Evolutionary conservation across 306 rosid species (phyloP).

Genomic region (Medicago ruthenica): DNA sequence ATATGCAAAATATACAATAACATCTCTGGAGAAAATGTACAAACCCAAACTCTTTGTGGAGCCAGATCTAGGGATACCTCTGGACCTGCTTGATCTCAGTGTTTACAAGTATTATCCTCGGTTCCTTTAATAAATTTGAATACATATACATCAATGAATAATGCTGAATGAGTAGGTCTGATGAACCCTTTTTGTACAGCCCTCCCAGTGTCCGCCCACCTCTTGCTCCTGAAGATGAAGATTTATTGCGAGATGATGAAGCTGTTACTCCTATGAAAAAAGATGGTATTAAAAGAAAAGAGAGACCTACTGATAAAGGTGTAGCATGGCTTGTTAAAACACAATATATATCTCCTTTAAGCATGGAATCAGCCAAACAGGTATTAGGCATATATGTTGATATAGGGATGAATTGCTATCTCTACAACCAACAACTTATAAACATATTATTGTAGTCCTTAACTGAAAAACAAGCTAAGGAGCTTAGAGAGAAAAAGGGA

Average conservation of each 20-base stretch:
- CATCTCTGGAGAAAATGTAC: constrained; percentile 93
- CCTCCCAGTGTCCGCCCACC: constrained; percentile 77
- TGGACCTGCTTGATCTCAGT: constrained; percentile 97
- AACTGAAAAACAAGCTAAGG: constrained; percentile 98
- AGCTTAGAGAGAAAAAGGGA: constrained; percentile 85
- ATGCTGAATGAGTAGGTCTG: constrained; percentile 41
- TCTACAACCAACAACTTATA: constrained; percentile 31
- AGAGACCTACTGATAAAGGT: constrained; percentile 97
- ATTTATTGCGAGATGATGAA: constrained; percentile 84
- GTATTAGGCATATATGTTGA: constrained; percentile 47
- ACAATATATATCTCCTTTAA: constrained; percentile 94
- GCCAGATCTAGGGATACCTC: constrained; percentile 99
- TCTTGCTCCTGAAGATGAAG: constrained; percentile 93
- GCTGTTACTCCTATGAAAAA: constrained; percentile 80
- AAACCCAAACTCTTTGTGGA: constrained; percentile 95
- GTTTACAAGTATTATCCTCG: constrained; percentile 81
- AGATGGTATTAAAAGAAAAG: constrained; percentile 89
- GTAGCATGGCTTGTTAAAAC: constrained; percentile 99
- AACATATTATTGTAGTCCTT: constrained; percentile 68
- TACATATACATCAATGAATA: constrained; percentile 37
- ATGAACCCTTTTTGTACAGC: constrained; percentile 54
- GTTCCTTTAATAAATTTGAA: constrained; percentile 36
- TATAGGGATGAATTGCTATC: constrained; percentile 33
- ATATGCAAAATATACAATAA: constrained; percentile 82
- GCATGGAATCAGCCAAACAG: constrained; percentile 93